Conservation (phyloP, 2,329 filamentous ascomycete genomes). For the Akanthomyces muscarius region DNA sequence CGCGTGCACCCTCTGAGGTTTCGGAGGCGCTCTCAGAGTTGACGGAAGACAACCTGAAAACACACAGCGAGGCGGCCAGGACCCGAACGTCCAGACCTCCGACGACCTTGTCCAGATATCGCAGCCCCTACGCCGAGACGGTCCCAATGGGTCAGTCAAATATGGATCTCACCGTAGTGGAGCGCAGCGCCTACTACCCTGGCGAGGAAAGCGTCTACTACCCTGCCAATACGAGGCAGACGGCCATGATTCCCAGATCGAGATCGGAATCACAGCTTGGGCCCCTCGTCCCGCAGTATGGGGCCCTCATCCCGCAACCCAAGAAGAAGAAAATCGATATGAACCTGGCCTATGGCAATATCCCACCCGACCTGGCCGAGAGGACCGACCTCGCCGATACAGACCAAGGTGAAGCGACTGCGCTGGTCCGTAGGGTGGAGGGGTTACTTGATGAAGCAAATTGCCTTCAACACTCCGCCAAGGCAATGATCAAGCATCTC, state of each 20-base stretch:
- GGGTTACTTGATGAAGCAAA: conserved; percentile 78
- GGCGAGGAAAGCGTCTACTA: conserved; percentile 17
- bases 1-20: conserved; percentile 19
- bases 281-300: conserved; percentile 23
- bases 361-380: conserved; percentile 63
- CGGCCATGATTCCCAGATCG: conserved; percentile 32
- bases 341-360: conserved; percentile 84
- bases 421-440: conserved; percentile 71
- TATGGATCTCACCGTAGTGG: conserved; percentile 25
- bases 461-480: conserved; percentile 80
- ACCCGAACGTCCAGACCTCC: conserved; percentile 42
- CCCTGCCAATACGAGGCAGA: conserved; percentile 20
- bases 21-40: conserved; percentile 42
- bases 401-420: conserved; percentile 44
- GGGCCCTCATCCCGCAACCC: not conserved
- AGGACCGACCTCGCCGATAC: conserved; percentile 43
- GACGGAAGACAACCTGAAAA: conserved; percentile 50
- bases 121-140: conserved; percentile 33
- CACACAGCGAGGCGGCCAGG: conserved; percentile 50
- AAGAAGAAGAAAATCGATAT: conserved; percentile 68
- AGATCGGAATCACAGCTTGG: conserved; percentile 36
- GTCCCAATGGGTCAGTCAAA: conserved; percentile 38
- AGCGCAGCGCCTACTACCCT: conserved; percentile 24
- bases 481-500: conserved; percentile 71
- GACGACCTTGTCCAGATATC: conserved; percentile 41